Evolutionary conservation across 1,284 basidiomycete species (phyloP), one percentile per base, ranked within the genome.

Genomic region (Golubevia sp.): DNA sequence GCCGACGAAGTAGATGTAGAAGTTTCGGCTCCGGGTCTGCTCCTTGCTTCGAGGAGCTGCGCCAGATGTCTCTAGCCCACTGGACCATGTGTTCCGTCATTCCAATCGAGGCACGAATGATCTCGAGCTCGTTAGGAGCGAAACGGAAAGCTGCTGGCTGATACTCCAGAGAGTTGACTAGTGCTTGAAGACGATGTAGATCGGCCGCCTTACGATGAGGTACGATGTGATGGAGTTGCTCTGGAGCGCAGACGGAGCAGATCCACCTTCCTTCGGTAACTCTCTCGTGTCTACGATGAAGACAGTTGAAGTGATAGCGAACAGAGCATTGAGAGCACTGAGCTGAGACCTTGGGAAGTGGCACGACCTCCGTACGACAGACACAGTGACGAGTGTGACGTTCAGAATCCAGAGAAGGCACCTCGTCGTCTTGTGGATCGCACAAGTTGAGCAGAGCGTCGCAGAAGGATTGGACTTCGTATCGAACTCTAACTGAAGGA

Each of bases 181-280:
- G 67, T 23, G 68, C 68, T 56, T 74, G 70, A 58, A 73, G 70
- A 60, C 73, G 74, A 2, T 68, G 64, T 48, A 71, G 73, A 49
- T 63, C 61, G 15, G 68, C 34, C 5, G 63, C 59, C n/a, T 61
- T 61, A 21, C 69, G 65, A 34, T 55, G 26, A 25, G 34, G 52
- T 11, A 68, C 54, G 27, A 65, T 61, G 18, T 27, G 6, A 6
- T 26, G 59, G 3, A 71, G 61, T 53, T 62, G 61, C 4, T 49
- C 51, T 52, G 58, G 54, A 8, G 71, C 68, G 56, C 79, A 82
- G 63, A 82, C 68, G 18, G 67, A 69, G 49, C 79, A 82, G 1
- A 30, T 49, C 73, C 73, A 82, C 27, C 20, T 34, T 13, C 25
- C 23, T n/a, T n/a, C 54, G 20, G 24, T 13, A 30, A 15, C 55